phyloP scores from a whole-genome alignment of 495 filamentous ascomycete genomes.

The Extremus antarcticus region DNA sequence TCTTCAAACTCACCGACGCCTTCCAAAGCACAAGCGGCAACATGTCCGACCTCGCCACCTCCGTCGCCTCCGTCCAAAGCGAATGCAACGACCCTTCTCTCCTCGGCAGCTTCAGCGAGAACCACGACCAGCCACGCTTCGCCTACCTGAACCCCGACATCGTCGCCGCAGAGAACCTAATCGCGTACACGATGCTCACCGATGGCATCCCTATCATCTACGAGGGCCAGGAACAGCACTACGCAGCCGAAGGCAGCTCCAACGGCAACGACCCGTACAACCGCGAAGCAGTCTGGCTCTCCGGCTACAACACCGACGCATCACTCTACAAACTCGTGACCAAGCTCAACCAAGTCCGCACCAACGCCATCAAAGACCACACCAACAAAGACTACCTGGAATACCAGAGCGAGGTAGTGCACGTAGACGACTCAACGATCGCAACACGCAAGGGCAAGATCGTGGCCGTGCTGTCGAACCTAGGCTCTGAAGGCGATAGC shows the following conservation, averaged over 20 bases:
- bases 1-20: conserved; percentile 50
- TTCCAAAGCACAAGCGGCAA: conserved; percentile 35
- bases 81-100: conserved; percentile 50
- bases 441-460: conserved; percentile 60
- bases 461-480: conserved; percentile 52
- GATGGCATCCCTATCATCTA: conserved; percentile 61
- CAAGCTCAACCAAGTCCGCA: conserved; percentile 49
- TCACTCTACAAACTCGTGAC: conserved; percentile 52
- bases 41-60: conserved; percentile 18
- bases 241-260: conserved; percentile 34
- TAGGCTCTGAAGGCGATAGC: conserved; percentile 36
- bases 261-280: conserved; percentile 46
- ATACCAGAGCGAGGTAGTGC: conserved; percentile 46
- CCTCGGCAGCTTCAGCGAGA: conserved; percentile 52
- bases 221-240: conserved; percentile 65
- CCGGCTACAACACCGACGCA: conserved; percentile 46
- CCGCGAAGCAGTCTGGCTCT: conserved; percentile 66
- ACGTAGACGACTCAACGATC: conserved; percentile 45
- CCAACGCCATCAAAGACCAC: conserved; percentile 40
- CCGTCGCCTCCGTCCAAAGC: conserved; percentile 26
- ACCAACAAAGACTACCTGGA: conserved; percentile 32
- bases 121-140: conserved; percentile 21
- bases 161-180: conserved; percentile 53
- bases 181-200: conserved; percentile 59
- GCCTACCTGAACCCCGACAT: conserved; percentile 25